Evolutionary conservation across 2,329 filamentous ascomycete genomes (phyloP).

Genomic region (Pseudogymnoascus sp.): DNA sequence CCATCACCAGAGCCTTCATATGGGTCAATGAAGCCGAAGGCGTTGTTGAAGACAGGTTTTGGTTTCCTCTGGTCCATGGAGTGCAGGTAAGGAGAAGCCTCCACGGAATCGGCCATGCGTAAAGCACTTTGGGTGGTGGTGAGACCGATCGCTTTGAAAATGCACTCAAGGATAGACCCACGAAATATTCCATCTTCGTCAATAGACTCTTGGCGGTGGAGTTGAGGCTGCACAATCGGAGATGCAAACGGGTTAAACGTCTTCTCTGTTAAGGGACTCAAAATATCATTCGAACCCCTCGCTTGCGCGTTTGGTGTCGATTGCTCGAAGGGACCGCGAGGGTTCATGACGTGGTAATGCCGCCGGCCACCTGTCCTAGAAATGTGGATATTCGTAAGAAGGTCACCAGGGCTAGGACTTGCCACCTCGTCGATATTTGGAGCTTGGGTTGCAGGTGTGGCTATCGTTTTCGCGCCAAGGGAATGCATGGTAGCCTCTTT

Average conservation of each 20-base stretch:
- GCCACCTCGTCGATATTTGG: slow-evolving; percentile 26
- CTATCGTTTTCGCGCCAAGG: slow-evolving; percentile 17
- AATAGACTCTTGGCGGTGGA: slow-evolving; percentile 68
- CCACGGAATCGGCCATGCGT: slow-evolving; percentile 64
- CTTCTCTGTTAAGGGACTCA: slow-evolving; percentile 34
- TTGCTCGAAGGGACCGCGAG: slow-evolving; percentile 15
- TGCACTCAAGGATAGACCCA: slow-evolving; percentile 84
- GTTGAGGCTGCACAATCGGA: slow-evolving; percentile 37
- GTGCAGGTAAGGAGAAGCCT: slow-evolving; percentile 75
- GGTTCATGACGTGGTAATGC: slow-evolving; percentile 17
- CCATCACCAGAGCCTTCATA: slow-evolving; percentile 71
- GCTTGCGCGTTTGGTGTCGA: slow-evolving; percentile 25
- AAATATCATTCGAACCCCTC: slow-evolving; percentile 24
- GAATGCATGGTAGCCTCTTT: slow-evolving; percentile 74
- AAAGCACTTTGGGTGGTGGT: slow-evolving; percentile 58
- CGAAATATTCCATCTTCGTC: slow-evolving; percentile 87
- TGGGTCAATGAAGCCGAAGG: slow-evolving; percentile 84
- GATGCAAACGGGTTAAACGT: slow-evolving; percentile 50
- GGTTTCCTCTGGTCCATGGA: slow-evolving; percentile 76
- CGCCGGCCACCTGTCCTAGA: slow-evolving; percentile 50
- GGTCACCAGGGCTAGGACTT: slow-evolving; percentile 63
- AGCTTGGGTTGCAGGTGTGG: slow-evolving; percentile 9
- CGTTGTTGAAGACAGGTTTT: slow-evolving; percentile 73
- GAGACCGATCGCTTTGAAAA: slow-evolving; percentile 88
- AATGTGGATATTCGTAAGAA: slow-evolving; percentile 69